Conservation (phyloP, 371 early-diverging fungal species). For the Haplosporangium sp. region DNA sequence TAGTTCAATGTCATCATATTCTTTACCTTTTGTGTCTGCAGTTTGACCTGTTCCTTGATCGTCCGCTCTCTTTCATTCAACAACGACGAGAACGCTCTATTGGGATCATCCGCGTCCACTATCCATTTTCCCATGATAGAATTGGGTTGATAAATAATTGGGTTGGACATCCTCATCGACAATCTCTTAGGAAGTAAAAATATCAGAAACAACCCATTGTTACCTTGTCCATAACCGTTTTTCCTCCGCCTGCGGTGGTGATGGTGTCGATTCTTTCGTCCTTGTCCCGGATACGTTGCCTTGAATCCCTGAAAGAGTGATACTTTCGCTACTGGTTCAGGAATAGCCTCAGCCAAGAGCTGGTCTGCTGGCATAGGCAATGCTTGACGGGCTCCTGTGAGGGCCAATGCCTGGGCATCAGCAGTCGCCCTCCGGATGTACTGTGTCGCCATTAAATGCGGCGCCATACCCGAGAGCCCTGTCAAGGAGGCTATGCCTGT, state of each 20-base stretch:
- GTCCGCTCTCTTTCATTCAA: slow-evolving; percentile 42
- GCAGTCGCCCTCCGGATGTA: slow-evolving; percentile 43
- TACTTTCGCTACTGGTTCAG: slow-evolving; percentile 65
- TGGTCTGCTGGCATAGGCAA: slow-evolving; percentile 43
- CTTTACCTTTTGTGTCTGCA: slow-evolving; percentile 57
- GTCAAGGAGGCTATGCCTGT: slow-evolving; percentile 47
- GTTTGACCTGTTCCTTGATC: slow-evolving; percentile 51
- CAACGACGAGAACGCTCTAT: slow-evolving; percentile 32
- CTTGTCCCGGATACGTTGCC: slow-evolving; percentile 63
- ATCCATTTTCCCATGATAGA: slow-evolving; percentile 8
- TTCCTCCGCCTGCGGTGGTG: slow-evolving; percentile 59
- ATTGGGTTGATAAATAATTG: slow-evolving; percentile 4
- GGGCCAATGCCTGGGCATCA: slow-evolving; percentile 42
- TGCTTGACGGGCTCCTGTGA: slow-evolving; percentile 45
- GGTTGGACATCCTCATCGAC: no score
- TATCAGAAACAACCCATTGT: slow-evolving; percentile 4
- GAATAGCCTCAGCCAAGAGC: slow-evolving; percentile 66
- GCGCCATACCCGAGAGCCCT: slow-evolving; percentile 51
- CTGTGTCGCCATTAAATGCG: slow-evolving; percentile 56
- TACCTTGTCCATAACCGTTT: slow-evolving; percentile 50
- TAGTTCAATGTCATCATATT: slow-evolving; percentile 28
- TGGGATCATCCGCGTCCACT: slow-evolving; percentile 48
- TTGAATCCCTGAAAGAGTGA: slow-evolving; percentile 74
- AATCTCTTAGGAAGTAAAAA: no score
- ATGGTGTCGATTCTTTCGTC: slow-evolving; percentile 44